A percentile compares a stretch with the other conserved stretches of the same genome.
Conservation (phyloP, 306 rosid species). For the Acacia melanoxylon region DNA sequence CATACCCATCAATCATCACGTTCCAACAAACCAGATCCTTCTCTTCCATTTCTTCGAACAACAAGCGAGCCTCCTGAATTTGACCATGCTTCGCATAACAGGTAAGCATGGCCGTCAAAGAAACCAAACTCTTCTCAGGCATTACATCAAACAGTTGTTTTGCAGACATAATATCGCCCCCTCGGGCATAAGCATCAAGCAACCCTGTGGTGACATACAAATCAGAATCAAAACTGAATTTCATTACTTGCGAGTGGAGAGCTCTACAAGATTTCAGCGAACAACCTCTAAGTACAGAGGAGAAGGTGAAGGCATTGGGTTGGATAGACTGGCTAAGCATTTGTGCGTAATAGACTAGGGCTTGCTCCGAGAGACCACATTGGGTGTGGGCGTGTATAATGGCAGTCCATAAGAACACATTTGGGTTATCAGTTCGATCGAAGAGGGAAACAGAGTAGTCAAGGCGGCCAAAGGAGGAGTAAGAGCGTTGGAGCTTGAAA, state of each 20-base stretch:
- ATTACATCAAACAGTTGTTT: conserved; percentile 64
- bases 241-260: conserved; percentile 61
- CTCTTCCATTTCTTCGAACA: conserved; percentile 57
- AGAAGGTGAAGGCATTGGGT: conserved; percentile 76
- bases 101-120: conserved; percentile 66
- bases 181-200: conserved; percentile 61
- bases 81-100: conserved; percentile 62
- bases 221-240: conserved; percentile 46
- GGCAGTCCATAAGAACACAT: conserved; percentile 60
- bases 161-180: conserved; percentile 55
- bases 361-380: conserved; percentile 44
- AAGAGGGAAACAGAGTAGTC: conserved; percentile 68
- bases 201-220: conserved; percentile 65
- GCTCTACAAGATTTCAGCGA: conserved; percentile 37
- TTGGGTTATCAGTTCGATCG: conserved; percentile 47
- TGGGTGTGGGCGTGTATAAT: conserved; percentile 68
- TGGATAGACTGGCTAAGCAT: conserved; percentile 54
- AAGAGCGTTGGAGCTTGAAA: conserved; percentile 90
- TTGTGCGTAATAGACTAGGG: conserved; percentile 51
- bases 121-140: conserved; percentile 66
- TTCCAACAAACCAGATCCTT: conserved; percentile 83
- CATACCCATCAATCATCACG: conserved; percentile 78
- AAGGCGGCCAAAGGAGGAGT: conserved; percentile 68
- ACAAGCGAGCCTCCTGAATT: conserved; percentile 51
- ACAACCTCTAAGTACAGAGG: conserved; percentile 55